These are phyloP conservation scores for Brassica juncea DNA, from an alignment of 345 rosid species.

Conservation along the genomic window DNA sequence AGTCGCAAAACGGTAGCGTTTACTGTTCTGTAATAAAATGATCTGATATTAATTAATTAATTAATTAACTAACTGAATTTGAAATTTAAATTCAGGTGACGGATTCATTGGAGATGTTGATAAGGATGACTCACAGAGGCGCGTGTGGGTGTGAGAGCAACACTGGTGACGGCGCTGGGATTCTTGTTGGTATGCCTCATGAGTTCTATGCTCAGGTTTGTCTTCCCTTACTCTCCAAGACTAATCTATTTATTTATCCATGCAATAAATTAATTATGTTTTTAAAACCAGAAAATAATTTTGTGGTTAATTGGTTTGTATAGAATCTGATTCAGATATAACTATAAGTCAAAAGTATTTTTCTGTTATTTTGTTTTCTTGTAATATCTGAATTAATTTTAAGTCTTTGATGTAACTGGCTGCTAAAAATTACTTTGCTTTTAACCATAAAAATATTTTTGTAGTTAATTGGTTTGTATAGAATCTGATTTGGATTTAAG, in stretches of 20 bases:
- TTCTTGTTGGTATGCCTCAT: slow-evolving; percentile 89
- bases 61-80: background rate
- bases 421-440: background rate
- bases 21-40: no score
- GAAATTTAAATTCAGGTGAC: slow-evolving; percentile 49
- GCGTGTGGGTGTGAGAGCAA: slow-evolving; percentile 98
- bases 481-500: background rate
- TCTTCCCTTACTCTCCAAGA: background rate
- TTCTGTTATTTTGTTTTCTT: background rate
- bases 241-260: background rate
- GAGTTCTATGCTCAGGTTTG: slow-evolving; percentile 70
- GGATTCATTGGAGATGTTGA: slow-evolving; percentile 95
- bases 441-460: background rate
- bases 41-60: background rate
- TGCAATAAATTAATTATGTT: background rate
- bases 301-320: background rate
- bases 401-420: no score
- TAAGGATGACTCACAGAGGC: slow-evolving; percentile 94
- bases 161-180: slow-evolving; percentile 99
- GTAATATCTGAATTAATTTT: background rate
- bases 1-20: slow-evolving; percentile 81
- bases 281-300: background rate
- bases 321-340: background rate
- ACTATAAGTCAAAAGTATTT: background rate
- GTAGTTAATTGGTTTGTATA: background rate